Percentiles rank a stretch among this genome's conserved stretches.
Evolutionary conservation across 768 basidiomycete species (phyloP).

Genomic region (Cystoderma amianthinum): DNA sequence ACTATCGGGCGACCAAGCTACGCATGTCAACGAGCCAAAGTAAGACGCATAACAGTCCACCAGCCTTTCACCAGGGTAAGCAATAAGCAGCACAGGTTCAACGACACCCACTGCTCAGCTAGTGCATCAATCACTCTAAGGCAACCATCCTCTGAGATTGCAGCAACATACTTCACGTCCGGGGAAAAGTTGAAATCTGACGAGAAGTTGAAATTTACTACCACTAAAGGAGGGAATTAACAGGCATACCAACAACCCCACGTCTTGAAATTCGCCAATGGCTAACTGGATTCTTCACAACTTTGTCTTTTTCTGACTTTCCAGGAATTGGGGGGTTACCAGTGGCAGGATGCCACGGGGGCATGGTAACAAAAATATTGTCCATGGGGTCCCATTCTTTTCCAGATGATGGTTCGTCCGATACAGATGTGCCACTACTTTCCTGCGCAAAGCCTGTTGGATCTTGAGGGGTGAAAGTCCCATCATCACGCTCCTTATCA

Average conservation of each 20-base stretch:
- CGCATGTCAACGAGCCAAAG: conserved; percentile 85
- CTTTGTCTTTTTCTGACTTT: conserved; percentile 61
- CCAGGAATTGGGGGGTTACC: conserved; percentile 20
- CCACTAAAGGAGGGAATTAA: conserved; percentile 2
- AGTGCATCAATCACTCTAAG: conserved; percentile 85
- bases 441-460: conserved; percentile 30
- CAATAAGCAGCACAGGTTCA: conserved; percentile 1
- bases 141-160: conserved; percentile 89
- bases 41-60: conserved; percentile 93
- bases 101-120: conserved; percentile 65
- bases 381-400: conserved; percentile 73
- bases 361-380: conserved; percentile 73
- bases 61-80: conserved; percentile 41
- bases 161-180: conserved; percentile 85
- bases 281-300: conserved; percentile 81
- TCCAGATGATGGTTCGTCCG: conserved; percentile 22
- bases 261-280: conserved; percentile 80
- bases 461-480: conserved; percentile 58
- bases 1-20: conserved; percentile 94
- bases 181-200: conserved; percentile 91
- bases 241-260: conserved; percentile 57
- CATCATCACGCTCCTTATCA: conserved; percentile 89
- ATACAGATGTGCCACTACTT: conserved; percentile 15
- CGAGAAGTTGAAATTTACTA: background rate
- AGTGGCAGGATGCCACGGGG: conserved; percentile 77